A percentile compares a stretch with the other conserved stretches of the same genome.
phyloP scores from a whole-genome alignment of 768 basidiomycete species.

The Leucosporidium scottii region DNA sequence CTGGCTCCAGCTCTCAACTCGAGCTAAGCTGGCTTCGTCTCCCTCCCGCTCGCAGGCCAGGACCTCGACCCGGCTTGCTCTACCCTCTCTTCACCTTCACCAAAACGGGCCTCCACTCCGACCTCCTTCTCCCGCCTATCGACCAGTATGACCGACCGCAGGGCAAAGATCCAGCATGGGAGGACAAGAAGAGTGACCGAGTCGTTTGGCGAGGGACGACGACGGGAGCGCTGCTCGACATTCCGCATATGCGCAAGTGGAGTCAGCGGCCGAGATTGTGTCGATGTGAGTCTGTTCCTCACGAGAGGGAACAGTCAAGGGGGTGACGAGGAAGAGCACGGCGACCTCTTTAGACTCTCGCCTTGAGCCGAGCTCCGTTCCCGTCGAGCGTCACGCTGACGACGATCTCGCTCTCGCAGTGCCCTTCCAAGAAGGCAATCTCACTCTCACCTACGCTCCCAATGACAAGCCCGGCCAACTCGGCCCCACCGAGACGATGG shows the following conservation, averaged over 20 bases:
- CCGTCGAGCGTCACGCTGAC: not conserved
- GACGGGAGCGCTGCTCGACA: constrained; percentile 56
- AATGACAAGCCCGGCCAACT: not conserved
- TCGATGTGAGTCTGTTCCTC: constrained; percentile 7
- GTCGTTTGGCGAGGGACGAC: constrained; percentile 93
- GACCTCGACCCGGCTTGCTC: constrained; percentile 31
- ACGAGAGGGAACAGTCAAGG: too few relatives aligned
- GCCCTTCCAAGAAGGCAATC: constrained; percentile 11
- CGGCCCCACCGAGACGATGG: constrained; percentile 8
- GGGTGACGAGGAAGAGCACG: not conserved
- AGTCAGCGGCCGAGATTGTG: constrained; percentile 36
- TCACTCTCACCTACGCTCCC: constrained; percentile 11
- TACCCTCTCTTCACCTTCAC: constrained; percentile 73
- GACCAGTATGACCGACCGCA: constrained; percentile 70
- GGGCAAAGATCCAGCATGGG: constrained; percentile 62
- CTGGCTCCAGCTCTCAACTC: not conserved
- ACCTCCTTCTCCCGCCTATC: constrained; percentile 88
- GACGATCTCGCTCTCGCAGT: constrained; percentile 6
- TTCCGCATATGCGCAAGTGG: constrained; percentile 31
- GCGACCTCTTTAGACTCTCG: not conserved
- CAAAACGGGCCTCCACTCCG: constrained; percentile 70
- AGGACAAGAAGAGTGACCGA: constrained; percentile 64
- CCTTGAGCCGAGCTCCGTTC: too few relatives aligned
- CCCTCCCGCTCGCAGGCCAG: constrained; percentile 19
- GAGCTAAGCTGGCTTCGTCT: too few relatives aligned